Evolutionary conservation across 495 filamentous ascomycete genomes (phyloP).

Genomic region (Aspergillus incahuasiensis): DNA sequence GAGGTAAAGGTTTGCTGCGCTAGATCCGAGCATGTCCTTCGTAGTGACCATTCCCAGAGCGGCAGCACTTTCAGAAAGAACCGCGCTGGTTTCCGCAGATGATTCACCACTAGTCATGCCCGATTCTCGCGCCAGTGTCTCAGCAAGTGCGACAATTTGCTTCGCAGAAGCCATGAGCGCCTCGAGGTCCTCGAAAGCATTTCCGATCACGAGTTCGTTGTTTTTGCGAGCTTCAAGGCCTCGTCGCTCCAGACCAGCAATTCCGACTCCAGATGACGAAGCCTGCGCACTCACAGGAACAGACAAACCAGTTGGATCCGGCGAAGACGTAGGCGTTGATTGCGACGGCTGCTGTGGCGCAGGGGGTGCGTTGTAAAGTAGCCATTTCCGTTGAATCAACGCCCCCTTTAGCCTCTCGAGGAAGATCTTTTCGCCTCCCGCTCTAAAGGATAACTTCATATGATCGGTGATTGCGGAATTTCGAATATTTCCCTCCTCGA

Average conservation of each 20-base stretch:
- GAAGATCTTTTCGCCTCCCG: slow-evolving; percentile 85
- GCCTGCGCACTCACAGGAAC: slow-evolving; percentile 22
- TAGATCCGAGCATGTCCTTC: slow-evolving; percentile 75
- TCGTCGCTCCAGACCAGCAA: slow-evolving; percentile 84
- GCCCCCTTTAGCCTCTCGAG: slow-evolving; percentile 81
- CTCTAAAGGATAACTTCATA: slow-evolving; percentile 88
- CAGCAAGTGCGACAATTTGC: slow-evolving; percentile 88
- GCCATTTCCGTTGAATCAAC: slow-evolving; percentile 92
- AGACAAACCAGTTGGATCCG: slow-evolving; percentile 17
- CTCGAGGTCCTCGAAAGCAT: slow-evolving; percentile 93
- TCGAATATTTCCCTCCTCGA: slow-evolving; percentile 33
- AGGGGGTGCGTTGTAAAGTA: slow-evolving; percentile 87
- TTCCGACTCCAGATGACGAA: slow-evolving; percentile 69
- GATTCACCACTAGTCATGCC: slow-evolving; percentile 51
- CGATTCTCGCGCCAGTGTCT: slow-evolving; percentile 72
- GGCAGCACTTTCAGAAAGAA: slow-evolving; percentile 77
- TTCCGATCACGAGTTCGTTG: slow-evolving; percentile 89
- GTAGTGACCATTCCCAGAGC: slow-evolving; percentile 87
- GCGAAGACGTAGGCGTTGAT: slow-evolving; percentile 25
- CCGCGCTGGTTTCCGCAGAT: slow-evolving; percentile 61
- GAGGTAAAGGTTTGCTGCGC: slow-evolving; percentile 57
- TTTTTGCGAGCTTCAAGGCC: slow-evolving; percentile 79
- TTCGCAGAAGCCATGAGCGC: slow-evolving; percentile 96
- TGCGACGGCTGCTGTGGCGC: slow-evolving; percentile 62
- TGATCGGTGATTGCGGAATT: slow-evolving; percentile 61